phyloP scores from a whole-genome alignment of 2,329 filamentous ascomycete genomes.

The Ploettnerulaceae sp. region DNA sequence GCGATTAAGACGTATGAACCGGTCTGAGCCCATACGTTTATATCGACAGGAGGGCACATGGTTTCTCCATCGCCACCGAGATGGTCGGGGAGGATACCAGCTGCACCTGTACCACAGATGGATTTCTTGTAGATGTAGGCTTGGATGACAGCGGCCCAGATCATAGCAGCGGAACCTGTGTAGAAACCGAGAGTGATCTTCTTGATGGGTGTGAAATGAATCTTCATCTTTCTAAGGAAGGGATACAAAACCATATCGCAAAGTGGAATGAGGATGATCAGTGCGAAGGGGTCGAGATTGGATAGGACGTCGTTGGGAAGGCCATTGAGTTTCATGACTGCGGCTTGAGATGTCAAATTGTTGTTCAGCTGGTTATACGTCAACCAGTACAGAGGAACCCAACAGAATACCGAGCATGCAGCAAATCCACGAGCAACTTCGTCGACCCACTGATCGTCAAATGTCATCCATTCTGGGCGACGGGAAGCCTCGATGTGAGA shows the following conservation, averaged over 20 bases:
- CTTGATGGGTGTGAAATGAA: conserved; percentile 71
- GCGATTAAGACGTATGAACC: conserved; percentile 45
- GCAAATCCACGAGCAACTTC: conserved; percentile 66
- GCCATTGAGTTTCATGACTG: conserved; percentile 61
- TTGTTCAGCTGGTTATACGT: conserved; percentile 45
- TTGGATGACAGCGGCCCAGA: conserved; percentile 52
- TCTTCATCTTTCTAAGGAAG: conserved; percentile 53
- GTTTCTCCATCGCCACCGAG: conserved; percentile 42
- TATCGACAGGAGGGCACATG: conserved; percentile 44
- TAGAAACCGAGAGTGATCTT: conserved; percentile 68
- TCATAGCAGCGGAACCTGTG: conserved; percentile 57
- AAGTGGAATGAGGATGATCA: conserved; percentile 71
- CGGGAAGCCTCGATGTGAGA: conserved; percentile 50
- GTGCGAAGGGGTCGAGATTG: conserved; percentile 70
- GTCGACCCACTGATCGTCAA: conserved; percentile 79
- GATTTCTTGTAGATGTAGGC: conserved; percentile 60
- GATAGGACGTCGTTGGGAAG: conserved; percentile 74
- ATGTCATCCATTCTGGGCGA: conserved; percentile 71
- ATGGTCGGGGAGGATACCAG: conserved; percentile 34
- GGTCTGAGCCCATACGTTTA: conserved; percentile 60
- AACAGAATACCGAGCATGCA: conserved; percentile 64
- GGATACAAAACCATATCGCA: conserved; percentile 68
- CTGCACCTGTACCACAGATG: conserved; percentile 54
- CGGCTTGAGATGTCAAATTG: conserved; percentile 59
- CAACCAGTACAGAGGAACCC: conserved; percentile 45